phyloP scores from a whole-genome alignment of 768 basidiomycete species.

The Russula sp. region DNA sequence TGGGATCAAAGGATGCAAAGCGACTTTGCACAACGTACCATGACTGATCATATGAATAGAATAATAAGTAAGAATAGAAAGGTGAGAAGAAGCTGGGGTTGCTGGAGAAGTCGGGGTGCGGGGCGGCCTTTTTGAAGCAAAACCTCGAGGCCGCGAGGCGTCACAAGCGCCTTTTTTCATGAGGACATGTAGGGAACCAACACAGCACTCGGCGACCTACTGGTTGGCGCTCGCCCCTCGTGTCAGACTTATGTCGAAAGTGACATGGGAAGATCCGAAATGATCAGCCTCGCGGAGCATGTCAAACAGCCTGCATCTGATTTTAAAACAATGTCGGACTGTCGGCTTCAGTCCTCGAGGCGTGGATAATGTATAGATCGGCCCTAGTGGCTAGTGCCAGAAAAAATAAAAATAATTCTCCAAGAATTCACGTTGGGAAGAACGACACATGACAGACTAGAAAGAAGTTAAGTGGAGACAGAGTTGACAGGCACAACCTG shows the following conservation, averaged over 20 bases:
- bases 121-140: not conserved
- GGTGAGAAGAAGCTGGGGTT: not conserved
- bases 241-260: not conserved
- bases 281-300: not conserved
- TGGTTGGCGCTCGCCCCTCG: not conserved
- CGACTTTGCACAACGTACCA: conserved; percentile 11
- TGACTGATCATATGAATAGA: conserved; percentile 23
- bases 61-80: conserved; percentile 1
- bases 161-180: not conserved
- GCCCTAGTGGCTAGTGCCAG: not conserved
- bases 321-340: not conserved
- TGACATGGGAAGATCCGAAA: conserved; percentile 5
- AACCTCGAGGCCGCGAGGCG: conserved; percentile 2
- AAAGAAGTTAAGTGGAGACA: not conserved
- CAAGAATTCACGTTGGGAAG: not conserved
- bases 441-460: not conserved
- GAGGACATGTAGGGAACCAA: not conserved
- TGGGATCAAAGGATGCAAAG: not conserved
- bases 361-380: not conserved
- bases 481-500: not conserved
- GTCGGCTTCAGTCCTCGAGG: not conserved
- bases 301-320: not conserved
- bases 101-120: conserved; percentile 8
- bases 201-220: not conserved
- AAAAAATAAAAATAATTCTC: not conserved